Evolutionary conservation across 257 asterid genomes (phyloP).

Genomic region (Osmanthus fragrans): DNA sequence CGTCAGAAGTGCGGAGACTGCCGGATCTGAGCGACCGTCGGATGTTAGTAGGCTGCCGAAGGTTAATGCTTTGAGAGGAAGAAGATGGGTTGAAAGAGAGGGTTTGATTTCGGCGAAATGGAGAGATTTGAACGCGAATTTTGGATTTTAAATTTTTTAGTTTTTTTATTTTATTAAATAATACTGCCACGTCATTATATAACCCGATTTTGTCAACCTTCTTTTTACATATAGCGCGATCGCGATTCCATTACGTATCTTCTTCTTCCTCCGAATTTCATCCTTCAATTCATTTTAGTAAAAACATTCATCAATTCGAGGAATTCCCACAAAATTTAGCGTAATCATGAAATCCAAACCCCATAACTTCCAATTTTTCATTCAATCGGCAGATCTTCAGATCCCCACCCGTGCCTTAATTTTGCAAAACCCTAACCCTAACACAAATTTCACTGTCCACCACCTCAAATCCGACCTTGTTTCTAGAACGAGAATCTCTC

Average conservation of each 20-base stretch:
- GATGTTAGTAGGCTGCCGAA: no score
- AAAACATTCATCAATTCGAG: not conserved
- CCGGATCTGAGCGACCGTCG: no score
- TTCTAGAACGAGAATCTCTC: conserved; percentile 32
- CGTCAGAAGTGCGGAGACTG: no score
- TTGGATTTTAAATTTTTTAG: no score
- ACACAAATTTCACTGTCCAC: conserved; percentile 52
- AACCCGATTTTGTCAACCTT: no score
- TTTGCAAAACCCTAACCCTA: conserved; percentile 49
- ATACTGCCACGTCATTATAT: no score
- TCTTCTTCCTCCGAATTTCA: not conserved
- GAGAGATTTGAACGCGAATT: no score
- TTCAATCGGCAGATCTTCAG: conserved; percentile 60
- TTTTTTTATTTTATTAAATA: no score
- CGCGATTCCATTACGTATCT: not conserved
- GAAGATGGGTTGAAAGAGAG: no score
- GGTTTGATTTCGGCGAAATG: no score
- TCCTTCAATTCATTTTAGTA: not conserved
- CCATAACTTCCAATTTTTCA: conserved; percentile 47
- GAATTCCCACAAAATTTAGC: not conserved
- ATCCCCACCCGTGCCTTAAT: conserved; percentile 54
- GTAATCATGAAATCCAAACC: conserved; percentile 33
- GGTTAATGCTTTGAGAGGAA: no score
- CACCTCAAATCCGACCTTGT: conserved; percentile 53
- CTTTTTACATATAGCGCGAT: no score